A percentile compares a stretch with the other conserved stretches of the same genome.
These are phyloP conservation scores for Rhodotorula mucilaginosa DNA, from an alignment of 1,284 basidiomycete species.

Conservation along the genomic window DNA sequence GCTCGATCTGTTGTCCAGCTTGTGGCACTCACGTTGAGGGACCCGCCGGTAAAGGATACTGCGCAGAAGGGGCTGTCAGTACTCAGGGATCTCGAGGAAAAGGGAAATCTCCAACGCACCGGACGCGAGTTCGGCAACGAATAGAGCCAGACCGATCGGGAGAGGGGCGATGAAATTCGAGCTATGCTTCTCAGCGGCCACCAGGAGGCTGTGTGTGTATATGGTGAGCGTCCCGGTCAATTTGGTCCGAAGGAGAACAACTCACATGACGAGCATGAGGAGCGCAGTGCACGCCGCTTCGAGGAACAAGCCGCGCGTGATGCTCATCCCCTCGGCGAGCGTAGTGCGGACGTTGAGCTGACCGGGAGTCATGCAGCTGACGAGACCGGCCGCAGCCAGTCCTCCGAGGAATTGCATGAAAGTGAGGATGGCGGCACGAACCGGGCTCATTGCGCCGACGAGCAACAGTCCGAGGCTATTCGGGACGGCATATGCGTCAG, in stretches of 20 bases:
- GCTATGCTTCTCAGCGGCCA: slow-evolving; percentile 53
- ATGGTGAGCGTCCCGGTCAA: slow-evolving; percentile 23
- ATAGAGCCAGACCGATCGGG: slow-evolving; percentile 59
- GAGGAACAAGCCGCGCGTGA: slow-evolving; percentile 21
- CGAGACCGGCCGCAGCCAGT: slow-evolving; percentile 41
- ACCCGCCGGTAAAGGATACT: background rate
- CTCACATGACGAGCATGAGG: slow-evolving; percentile 54
- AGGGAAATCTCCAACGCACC: background rate
- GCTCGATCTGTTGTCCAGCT: too few relatives aligned
- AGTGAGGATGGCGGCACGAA: slow-evolving; percentile 64
- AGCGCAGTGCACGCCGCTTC: slow-evolving; percentile 49
- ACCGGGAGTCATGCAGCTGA: slow-evolving; percentile 9
- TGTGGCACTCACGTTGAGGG: background rate
- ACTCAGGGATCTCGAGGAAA: too few relatives aligned
- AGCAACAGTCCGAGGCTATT: slow-evolving; percentile 61
- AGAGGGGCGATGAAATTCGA: slow-evolving; percentile 70
- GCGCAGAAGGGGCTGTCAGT: background rate
- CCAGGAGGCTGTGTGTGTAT: slow-evolving; percentile 35
- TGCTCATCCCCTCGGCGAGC: slow-evolving; percentile 16
- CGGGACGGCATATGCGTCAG: background rate
- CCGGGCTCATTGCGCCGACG: slow-evolving; percentile 60
- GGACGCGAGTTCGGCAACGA: slow-evolving; percentile 63
- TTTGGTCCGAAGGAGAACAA: background rate
- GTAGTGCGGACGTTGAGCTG: slow-evolving; percentile 18
- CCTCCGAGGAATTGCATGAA: slow-evolving; percentile 47